Evolutionary conservation across 2,329 filamentous ascomycete genomes (phyloP), one percentile per base, ranked within the genome.

Genomic region (Arthroderma sp.): DNA sequence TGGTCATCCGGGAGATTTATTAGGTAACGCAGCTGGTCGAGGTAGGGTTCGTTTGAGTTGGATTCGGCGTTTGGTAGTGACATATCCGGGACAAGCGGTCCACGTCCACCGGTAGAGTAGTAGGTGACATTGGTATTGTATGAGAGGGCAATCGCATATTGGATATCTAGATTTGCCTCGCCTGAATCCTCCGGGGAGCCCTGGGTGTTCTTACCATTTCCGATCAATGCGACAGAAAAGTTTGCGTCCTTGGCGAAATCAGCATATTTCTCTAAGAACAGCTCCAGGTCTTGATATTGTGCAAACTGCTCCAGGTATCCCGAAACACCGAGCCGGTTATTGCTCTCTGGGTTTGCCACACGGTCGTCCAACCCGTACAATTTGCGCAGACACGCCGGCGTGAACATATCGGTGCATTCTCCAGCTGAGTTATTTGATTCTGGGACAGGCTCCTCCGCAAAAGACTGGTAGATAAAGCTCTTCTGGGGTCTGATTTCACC

Each of bases 131-230:
- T 70, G 3, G 74, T 69, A 1, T 73, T 71, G 49, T 69, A 70
- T 50, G 69, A 71, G 45, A 81, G 64, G 8, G 70, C 69, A 5
- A 78, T 55, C 6, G 79, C 69, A 42, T 78, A 77, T 53, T 83
- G 74, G 3, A 78, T 66, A 54, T 83, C 79, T 8, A 83, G 66
- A 49, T 78, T 80, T 11, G 76, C 80, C 58, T 84, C 80, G 4
- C 62, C 54, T 47, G 66, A 71, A 52, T 66, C 61, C 2, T 56
- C 53, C 1, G 53, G 51, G 5, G 69, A 61, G 51, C 55, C 54
- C 51, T 76, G 70, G 5, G 69, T 62, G 46, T 75, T 69, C 4
- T 69, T 53, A 1, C 76, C 79, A 8, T 70, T 69, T 46, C 77
- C 75, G 47, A 83, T 74, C 8, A 70, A 66, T 15, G 71, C 64